Conservation (phyloP, 2,329 filamentous ascomycete species). For the Xylariaceae sp. region DNA sequence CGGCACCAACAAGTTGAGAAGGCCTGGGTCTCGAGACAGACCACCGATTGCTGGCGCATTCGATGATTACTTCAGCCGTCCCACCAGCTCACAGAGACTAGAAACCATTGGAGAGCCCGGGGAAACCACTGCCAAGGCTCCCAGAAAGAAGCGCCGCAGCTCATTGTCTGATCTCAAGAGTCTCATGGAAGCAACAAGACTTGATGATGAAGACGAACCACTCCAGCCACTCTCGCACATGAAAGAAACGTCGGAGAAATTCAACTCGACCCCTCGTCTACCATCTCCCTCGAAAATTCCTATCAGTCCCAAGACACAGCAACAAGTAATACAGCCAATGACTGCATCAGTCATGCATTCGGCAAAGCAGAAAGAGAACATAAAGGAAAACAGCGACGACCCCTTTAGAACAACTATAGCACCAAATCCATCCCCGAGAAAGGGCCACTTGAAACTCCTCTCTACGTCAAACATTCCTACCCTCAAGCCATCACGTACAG, state of each 20-base stretch:
- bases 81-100: constrained; percentile 54
- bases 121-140: constrained; percentile 35
- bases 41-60: constrained; percentile 60
- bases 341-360: constrained; percentile 21
- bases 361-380: constrained; percentile 50
- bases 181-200: constrained; percentile 59
- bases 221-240: constrained; percentile 49
- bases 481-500: constrained; percentile 39
- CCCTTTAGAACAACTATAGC: constrained; percentile 18
- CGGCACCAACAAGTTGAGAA: constrained; percentile 47
- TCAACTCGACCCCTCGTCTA: constrained; percentile 49
- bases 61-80: constrained; percentile 51
- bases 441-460: constrained; percentile 45
- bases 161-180: constrained; percentile 82
- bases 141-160: constrained; percentile 79
- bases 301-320: constrained; percentile 43
- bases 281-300: constrained; percentile 49
- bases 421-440: constrained; percentile 19
- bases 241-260: constrained; percentile 53
- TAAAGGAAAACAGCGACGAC: constrained; percentile 43
- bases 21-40: constrained; percentile 56
- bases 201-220: constrained; percentile 41
- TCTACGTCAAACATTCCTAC: constrained; percentile 54
- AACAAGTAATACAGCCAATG: constrained; percentile 34
- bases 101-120: constrained; percentile 60